phyloP scores from a whole-genome alignment of 768 basidiomycete species.

The Serendipita indica region DNA sequence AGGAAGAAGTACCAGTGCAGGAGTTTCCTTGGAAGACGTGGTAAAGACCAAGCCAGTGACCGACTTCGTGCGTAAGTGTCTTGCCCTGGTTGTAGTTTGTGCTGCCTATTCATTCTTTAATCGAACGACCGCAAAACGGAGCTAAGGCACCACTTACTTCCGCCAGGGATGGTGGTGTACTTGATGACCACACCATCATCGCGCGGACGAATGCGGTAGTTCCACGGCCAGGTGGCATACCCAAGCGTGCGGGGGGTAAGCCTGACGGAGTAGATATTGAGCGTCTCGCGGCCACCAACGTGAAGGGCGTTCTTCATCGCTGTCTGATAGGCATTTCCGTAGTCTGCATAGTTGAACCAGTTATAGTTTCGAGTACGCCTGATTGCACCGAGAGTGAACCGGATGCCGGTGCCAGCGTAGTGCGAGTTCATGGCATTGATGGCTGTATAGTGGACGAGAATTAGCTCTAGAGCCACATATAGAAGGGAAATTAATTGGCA shows the following conservation, averaged over 20 bases:
- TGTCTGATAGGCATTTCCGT: background rate
- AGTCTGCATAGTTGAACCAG: background rate
- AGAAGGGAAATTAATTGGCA: too few species aligned
- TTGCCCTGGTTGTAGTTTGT: constrained; percentile 27
- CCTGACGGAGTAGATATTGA: constrained; percentile 1
- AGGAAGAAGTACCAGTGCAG: too few species aligned
- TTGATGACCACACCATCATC: constrained; percentile 28
- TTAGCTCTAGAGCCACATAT: too few species aligned
- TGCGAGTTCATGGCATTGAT: background rate
- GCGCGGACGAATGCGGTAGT: constrained; percentile 19
- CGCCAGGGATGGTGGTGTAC: background rate
- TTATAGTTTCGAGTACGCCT: background rate
- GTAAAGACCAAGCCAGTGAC: constrained; percentile 48
- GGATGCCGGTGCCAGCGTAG: background rate
- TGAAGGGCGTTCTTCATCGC: background rate
- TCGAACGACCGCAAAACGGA: too few species aligned
- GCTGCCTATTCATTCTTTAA: too few species aligned
- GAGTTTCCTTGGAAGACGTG: constrained; percentile 32
- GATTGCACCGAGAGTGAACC: background rate
- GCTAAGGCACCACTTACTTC: too few species aligned
- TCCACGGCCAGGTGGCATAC: constrained; percentile 26
- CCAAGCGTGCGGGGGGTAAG: constrained; percentile 17
- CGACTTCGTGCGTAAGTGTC: constrained; percentile 41
- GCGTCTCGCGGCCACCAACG: background rate
- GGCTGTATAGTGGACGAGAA: too few species aligned